Evolutionary conservation across 2,329 filamentous ascomycete genomes (phyloP).

Genomic region (Alternaria panax): DNA sequence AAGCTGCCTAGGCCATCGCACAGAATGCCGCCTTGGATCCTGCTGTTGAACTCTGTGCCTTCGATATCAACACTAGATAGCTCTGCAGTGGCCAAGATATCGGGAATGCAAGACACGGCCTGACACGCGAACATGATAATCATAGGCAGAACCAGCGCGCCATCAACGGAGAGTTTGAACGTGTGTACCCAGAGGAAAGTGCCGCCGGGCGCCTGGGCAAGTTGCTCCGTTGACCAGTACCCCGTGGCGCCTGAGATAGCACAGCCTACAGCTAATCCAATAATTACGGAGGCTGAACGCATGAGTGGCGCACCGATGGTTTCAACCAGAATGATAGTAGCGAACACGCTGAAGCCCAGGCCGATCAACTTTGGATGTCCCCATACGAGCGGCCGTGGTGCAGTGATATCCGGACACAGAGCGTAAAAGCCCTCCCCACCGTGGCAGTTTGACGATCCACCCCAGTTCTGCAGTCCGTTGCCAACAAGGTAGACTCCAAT

Average conservation of each 20-base stretch:
- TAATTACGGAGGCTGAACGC: conserved; percentile 37
- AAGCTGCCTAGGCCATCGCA: conserved; percentile 40
- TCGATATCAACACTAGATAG: conserved; percentile 37
- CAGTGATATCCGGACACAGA: conserved; percentile 29
- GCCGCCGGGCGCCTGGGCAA: conserved; percentile 29
- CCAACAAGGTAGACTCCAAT: conserved; percentile 38
- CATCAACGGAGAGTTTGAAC: conserved; percentile 40
- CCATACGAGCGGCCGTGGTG: conserved; percentile 43
- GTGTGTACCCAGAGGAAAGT: conserved; percentile 40
- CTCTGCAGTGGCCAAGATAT: conserved; percentile 40
- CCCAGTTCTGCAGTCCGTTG: conserved; percentile 41
- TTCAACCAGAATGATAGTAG: conserved; percentile 38
- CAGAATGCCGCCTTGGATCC: conserved; percentile 38
- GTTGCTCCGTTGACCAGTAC: conserved; percentile 33
- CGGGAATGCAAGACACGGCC: conserved; percentile 49
- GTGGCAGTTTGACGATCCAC: conserved; percentile 38
- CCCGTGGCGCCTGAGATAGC: conserved; percentile 37
- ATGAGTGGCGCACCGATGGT: conserved; percentile 38
- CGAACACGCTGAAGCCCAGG: conserved; percentile 25
- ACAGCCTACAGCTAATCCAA: conserved; percentile 38
- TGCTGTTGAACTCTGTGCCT: conserved; percentile 36
- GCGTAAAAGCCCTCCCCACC: conserved; percentile 37
- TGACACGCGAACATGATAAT: conserved; percentile 43
- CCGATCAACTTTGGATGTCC: conserved; percentile 38
- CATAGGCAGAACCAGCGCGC: conserved; percentile 34